Percentiles rank a stretch among this genome's conserved stretches.
Evolutionary conservation across 305 asterid species (phyloP).

Genomic region (Ilex paraguariensis): DNA sequence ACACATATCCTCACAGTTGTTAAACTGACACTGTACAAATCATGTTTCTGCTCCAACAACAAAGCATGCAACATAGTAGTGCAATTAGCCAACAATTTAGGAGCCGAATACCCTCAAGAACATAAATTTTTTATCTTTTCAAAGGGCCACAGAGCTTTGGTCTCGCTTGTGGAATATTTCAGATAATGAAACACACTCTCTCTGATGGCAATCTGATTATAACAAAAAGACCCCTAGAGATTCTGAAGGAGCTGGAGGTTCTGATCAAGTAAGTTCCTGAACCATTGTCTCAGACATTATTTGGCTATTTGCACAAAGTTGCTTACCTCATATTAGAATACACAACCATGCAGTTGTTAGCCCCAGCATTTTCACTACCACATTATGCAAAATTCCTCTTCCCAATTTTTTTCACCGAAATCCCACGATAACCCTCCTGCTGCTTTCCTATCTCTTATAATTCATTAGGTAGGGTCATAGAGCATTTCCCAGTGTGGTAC

Average conservation of each 20-base stretch:
- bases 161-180: background rate
- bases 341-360: too few species aligned
- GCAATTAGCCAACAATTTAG: background rate
- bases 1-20: too few species aligned
- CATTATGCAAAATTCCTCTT: too few species aligned
- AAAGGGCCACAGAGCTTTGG: background rate
- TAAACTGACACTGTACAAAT: too few species aligned
- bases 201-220: constrained; percentile 55
- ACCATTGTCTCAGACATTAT: constrained; percentile 39
- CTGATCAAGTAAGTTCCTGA: constrained; percentile 56
- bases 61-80: background rate
- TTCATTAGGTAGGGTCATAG: too few species aligned
- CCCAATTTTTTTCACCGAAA: too few species aligned
- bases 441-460: too few species aligned
- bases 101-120: background rate
- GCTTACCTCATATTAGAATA: too few species aligned
- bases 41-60: background rate
- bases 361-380: too few species aligned
- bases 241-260: constrained; percentile 59
- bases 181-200: constrained; percentile 30
- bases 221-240: constrained; percentile 45
- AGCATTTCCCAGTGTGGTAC: too few species aligned
- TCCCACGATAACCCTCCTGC: too few species aligned
- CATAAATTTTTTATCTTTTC: background rate
- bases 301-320: too few species aligned